Evolutionary conservation across 148 eudicot species (phyloP).

Genomic region (Chenopodium berlandieri): DNA sequence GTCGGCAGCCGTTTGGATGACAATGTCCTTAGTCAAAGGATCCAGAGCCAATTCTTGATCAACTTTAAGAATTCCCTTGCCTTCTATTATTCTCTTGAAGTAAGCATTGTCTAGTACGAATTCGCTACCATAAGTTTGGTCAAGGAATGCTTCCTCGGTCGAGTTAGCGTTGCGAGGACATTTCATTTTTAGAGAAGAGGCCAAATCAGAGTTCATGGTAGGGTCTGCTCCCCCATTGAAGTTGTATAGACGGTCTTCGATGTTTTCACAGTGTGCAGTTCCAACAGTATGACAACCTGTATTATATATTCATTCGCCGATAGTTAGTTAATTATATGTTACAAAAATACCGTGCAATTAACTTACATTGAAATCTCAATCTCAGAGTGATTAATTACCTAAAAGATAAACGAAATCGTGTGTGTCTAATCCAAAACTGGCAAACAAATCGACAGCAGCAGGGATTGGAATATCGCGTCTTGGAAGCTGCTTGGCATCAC

Average conservation of each 20-base stretch:
- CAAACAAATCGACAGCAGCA: conserved; percentile 11
- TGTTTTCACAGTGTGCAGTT: conserved; percentile 23
- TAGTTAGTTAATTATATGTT: background rate
- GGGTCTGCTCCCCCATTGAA: conserved; percentile 28
- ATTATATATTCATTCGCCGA: background rate
- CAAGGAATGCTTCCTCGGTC: conserved; percentile 20
- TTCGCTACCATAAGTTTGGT: conserved; percentile 26
- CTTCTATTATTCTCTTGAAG: conserved; percentile 14
- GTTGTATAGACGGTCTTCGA: conserved; percentile 28
- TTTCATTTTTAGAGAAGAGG: conserved; percentile 22
- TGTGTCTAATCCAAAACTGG: background rate
- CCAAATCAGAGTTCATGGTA: conserved; percentile 26
- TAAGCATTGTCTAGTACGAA: conserved; percentile 22
- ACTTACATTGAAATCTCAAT: too few relatives aligned
- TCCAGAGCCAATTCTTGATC: conserved; percentile 26
- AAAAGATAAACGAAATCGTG: conserved; percentile 28
- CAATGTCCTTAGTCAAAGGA: conserved; percentile 19
- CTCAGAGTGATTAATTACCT: conserved; percentile 5
- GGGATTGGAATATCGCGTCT: conserved; percentile 10
- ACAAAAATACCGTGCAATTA: too few relatives aligned
- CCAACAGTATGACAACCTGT: conserved; percentile 29
- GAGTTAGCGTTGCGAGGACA: conserved; percentile 31
- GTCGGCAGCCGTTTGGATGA: conserved; percentile 1
- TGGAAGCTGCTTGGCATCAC: conserved; percentile 22
- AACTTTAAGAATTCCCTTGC: conserved; percentile 21